Conservation (phyloP, 2,329 filamentous ascomycete genomes). For the Corynespora cassiicola region DNA sequence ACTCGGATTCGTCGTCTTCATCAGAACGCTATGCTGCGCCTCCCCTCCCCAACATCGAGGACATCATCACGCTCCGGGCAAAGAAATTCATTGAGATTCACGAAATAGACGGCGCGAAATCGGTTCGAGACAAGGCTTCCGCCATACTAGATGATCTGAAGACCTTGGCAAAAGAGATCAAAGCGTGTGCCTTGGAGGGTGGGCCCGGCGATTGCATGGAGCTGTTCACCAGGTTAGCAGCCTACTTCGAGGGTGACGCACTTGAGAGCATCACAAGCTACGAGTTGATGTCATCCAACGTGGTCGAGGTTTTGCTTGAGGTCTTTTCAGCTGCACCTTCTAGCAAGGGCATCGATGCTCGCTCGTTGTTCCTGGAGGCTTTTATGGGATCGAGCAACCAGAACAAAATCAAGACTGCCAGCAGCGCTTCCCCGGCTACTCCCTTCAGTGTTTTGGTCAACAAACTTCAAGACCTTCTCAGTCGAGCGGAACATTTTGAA, state of each 20-base stretch:
- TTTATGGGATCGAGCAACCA: conserved; percentile 81
- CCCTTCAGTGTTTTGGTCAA: conserved; percentile 90
- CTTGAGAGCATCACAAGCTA: conserved; percentile 94
- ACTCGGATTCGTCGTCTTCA: conserved; percentile 69
- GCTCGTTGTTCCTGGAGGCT: conserved; percentile 84
- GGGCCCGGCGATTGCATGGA: conserved; percentile 59
- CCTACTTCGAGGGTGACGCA: conserved; percentile 87
- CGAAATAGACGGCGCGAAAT: conserved; percentile 75
- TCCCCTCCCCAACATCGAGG: conserved; percentile 62
- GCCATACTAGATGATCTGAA: conserved; percentile 78
- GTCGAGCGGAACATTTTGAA: conserved; percentile 96
- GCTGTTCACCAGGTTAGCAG: conserved; percentile 77
- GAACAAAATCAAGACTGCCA: conserved; percentile 68
- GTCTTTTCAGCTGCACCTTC: conserved; percentile 78
- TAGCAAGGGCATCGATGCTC: conserved; percentile 63
- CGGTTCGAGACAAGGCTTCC: conserved; percentile 79
- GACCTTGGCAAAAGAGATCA: conserved; percentile 73
- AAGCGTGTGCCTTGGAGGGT: conserved; percentile 68
- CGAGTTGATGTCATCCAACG: conserved; percentile 86
- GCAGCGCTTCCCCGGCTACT: conserved; percentile 74
- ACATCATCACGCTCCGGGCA: conserved; percentile 77
- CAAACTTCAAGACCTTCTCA: conserved; percentile 94
- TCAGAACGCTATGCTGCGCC: conserved; percentile 32
- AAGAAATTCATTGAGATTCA: conserved; percentile 85
- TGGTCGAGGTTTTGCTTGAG: conserved; percentile 82